These are phyloP conservation scores for Pseudomonodictys pantanalensis DNA, from an alignment of 495 filamentous ascomycete genomes.

Conservation along the genomic window DNA sequence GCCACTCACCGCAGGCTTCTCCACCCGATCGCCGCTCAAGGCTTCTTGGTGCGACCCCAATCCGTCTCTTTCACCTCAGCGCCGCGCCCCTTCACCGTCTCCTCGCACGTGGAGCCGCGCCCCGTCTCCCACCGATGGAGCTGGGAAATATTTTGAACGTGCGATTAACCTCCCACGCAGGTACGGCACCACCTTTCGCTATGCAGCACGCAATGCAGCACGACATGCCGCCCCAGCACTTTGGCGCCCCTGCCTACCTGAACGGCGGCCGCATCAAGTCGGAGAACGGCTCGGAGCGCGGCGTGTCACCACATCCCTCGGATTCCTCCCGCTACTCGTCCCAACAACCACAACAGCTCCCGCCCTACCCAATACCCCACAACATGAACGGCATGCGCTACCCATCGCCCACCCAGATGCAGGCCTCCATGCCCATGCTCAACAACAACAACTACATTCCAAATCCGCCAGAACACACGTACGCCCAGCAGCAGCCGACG, in stretches of 20 bases:
- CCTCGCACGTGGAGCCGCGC: conserved; percentile 1
- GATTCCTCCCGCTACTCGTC: conserved; percentile 62
- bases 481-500: conserved; percentile 36
- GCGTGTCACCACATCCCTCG: conserved; percentile 65
- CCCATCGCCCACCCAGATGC: conserved; percentile 54
- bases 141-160: conserved; percentile 40
- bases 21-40: conserved; percentile 11
- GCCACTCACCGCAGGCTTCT: conserved; percentile 1
- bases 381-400: conserved; percentile 52
- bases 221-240: conserved; percentile 37
- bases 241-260: conserved; percentile 36
- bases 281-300: conserved; percentile 64
- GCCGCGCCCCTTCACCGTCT: conserved; percentile 1
- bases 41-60: conserved; percentile 29
- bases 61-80: conserved; percentile 11
- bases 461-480: conserved; percentile 40
- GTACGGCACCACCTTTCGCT: conserved; percentile 31
- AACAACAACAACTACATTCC: conserved; percentile 40
- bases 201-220: conserved; percentile 39
- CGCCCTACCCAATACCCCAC: conserved; percentile 38
- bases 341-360: conserved; percentile 49
- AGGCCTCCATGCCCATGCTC: conserved; percentile 59
- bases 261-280: conserved; percentile 49
- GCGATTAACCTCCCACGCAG: conserved; percentile 33
- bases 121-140: conserved; percentile 29